These are phyloP conservation scores for Ceratocystis variospora DNA, from an alignment of 2,329 filamentous ascomycete genomes.

Conservation along the genomic window DNA sequence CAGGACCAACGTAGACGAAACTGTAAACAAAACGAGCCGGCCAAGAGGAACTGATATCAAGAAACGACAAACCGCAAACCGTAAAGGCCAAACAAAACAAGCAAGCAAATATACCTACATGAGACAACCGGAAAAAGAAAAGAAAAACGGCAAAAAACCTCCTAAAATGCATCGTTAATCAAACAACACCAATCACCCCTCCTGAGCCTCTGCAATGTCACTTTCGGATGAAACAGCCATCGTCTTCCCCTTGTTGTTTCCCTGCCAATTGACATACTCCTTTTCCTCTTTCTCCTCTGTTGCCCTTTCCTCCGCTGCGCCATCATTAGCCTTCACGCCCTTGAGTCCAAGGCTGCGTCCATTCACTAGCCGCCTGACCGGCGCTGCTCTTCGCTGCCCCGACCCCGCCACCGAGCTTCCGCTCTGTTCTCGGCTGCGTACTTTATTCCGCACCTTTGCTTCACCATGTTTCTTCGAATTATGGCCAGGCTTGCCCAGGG, in stretches of 20 bases:
- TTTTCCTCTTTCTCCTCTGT: too few relatives aligned
- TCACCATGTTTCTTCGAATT: not conserved
- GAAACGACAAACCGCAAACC: slow-evolving; percentile 1
- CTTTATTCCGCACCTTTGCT: not conserved
- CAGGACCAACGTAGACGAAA: too few relatives aligned
- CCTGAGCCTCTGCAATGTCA: slow-evolving; percentile 1
- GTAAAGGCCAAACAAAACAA: slow-evolving; percentile 1
- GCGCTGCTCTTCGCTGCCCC: not conserved
- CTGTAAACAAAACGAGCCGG: not conserved
- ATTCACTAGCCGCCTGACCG: slow-evolving; percentile 10
- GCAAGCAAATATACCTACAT: not conserved
- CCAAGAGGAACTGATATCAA: slow-evolving; percentile 15
- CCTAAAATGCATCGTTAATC: not conserved
- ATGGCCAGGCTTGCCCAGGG: not conserved
- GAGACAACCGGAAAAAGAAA: not conserved
- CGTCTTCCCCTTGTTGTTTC: not conserved
- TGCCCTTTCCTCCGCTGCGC: not conserved
- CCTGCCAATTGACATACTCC: too few relatives aligned
- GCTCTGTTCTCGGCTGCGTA: slow-evolving; percentile 10
- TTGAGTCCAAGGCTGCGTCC: slow-evolving; percentile 3
- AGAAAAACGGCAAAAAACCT: slow-evolving; percentile 9
- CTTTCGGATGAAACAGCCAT: not conserved
- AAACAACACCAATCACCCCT: not conserved
- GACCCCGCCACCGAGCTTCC: not conserved
- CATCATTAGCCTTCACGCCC: not conserved